Conservation (phyloP, 768 basidiomycete genomes). For the Amanita polypyramis region DNA sequence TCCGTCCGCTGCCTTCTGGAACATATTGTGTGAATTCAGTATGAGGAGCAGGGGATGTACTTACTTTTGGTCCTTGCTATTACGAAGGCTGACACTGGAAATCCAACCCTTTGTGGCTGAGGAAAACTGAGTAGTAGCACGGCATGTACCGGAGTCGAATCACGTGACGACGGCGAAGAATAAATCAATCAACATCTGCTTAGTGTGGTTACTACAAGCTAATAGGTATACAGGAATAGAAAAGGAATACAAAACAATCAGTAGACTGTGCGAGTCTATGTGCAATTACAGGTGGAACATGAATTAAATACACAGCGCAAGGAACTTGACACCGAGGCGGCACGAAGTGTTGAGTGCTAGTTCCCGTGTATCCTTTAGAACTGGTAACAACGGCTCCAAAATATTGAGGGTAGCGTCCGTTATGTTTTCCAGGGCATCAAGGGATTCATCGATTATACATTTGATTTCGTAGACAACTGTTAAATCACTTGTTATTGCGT, state of each 20-base stretch:
- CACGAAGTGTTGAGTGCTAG: constrained; percentile 18
- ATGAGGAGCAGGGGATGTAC: constrained; percentile 16
- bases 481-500: constrained; percentile 1
- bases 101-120: constrained; percentile 22
- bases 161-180: too few relatives aligned
- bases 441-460: constrained; percentile 41
- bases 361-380: constrained; percentile 21
- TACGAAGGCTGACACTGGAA: constrained; percentile 19
- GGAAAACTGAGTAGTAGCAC: constrained; percentile 30
- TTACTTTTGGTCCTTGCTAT: constrained; percentile 31
- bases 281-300: constrained; percentile 11
- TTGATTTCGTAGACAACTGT: constrained; percentile 52
- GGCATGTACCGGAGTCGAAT: constrained; percentile 29
- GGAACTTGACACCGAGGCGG: constrained; percentile 16
- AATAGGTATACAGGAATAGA: constrained; percentile 16
- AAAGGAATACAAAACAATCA: constrained; percentile 5
- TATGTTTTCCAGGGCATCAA: constrained; percentile 39
- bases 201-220: not conserved
- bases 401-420: constrained; percentile 35
- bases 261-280: constrained; percentile 12
- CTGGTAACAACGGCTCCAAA: constrained; percentile 19
- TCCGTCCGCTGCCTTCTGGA: constrained; percentile 9
- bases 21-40: not conserved
- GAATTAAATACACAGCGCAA: constrained; percentile 20
- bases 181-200: too few relatives aligned